Evolutionary conservation across 108 stramenopile genomes (phyloP).

Genomic region (Nitzschia putrida): DNA sequence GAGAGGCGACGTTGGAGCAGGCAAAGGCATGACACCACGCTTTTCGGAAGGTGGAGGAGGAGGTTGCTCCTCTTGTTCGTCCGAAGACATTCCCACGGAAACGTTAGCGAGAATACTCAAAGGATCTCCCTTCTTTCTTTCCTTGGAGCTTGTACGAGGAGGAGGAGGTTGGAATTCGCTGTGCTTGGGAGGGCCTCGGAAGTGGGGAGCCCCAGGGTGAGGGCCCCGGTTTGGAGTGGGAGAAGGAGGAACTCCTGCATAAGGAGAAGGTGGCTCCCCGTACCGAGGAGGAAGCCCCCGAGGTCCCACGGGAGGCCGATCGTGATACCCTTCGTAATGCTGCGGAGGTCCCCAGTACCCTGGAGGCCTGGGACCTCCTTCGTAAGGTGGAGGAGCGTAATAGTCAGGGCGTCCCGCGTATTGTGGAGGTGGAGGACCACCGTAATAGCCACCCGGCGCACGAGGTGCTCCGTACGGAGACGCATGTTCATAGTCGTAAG

Average conservation of each 20-base stretch:
- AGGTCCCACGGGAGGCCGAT: slow-evolving; percentile 10
- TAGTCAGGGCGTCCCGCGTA: slow-evolving; percentile 14
- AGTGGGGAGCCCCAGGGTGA: not conserved
- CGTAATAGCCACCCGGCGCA: slow-evolving; percentile 12
- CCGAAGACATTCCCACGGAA: slow-evolving; percentile 34
- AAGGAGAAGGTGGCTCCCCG: slow-evolving; percentile 6
- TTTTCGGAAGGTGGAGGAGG: not conserved
- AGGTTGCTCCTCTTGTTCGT: slow-evolving; percentile 11
- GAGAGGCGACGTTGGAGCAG: slow-evolving; percentile 33
- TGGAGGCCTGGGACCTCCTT: not conserved
- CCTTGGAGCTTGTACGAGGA: not conserved
- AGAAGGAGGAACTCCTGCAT: slow-evolving; percentile 7
- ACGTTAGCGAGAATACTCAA: slow-evolving; percentile 46
- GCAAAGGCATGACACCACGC: slow-evolving; percentile 15
- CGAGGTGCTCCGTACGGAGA: slow-evolving; percentile 10
- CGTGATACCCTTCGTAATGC: slow-evolving; percentile 7
- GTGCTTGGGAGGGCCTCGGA: not conserved
- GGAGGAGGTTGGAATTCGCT: slow-evolving; percentile 8
- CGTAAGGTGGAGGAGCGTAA: not conserved
- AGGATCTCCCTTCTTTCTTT: slow-evolving; percentile 37
- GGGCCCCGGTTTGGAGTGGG: not conserved
- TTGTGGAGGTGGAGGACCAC: slow-evolving; percentile 1
- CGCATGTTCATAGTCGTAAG: slow-evolving; percentile 16
- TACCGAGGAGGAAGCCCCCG: slow-evolving; percentile 6
- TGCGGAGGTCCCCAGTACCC: slow-evolving; percentile 15